A percentile compares a stretch with the other conserved stretches of the same genome.
phyloP scores from a whole-genome alignment of 768 basidiomycete species.

The Mycena rosella region DNA sequence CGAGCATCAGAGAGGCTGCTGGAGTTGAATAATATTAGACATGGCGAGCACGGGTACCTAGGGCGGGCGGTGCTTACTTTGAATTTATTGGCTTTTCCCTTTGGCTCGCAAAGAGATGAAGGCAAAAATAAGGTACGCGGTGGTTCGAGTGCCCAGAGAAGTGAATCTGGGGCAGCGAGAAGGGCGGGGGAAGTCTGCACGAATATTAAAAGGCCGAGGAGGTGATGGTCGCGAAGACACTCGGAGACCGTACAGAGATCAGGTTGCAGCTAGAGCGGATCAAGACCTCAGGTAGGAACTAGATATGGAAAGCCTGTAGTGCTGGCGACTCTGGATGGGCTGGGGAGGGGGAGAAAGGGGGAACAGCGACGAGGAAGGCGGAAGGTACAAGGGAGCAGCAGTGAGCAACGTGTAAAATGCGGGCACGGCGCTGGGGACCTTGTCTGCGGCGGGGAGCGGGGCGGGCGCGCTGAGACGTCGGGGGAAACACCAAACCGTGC shows the following conservation, averaged over 20 bases:
- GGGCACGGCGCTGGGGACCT: neutral
- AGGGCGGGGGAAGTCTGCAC: slow-evolving; percentile 1
- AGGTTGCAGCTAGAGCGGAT: slow-evolving; percentile 17
- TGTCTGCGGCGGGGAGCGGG: slow-evolving; percentile 1
- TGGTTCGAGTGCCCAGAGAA: slow-evolving; percentile 14
- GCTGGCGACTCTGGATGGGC: slow-evolving; percentile 13
- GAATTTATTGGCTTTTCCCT: slow-evolving; percentile 22
- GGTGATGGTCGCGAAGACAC: slow-evolving; percentile 20
- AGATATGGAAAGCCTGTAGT: slow-evolving; percentile 4
- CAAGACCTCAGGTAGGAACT: slow-evolving; percentile 10
- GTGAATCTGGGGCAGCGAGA: slow-evolving; percentile 26
- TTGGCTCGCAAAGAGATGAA: slow-evolving; percentile 33
- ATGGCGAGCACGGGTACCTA: neutral
- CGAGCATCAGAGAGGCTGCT: slow-evolving; percentile 53
- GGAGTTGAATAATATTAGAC: neutral
- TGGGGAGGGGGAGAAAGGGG: slow-evolving; percentile 5
- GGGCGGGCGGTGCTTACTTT: slow-evolving; percentile 19
- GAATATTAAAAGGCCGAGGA: slow-evolving; percentile 14
- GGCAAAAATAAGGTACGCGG: slow-evolving; percentile 14
- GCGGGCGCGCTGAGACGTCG: neutral
- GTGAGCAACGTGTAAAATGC: neutral
- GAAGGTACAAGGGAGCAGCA: neutral
- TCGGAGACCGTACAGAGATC: slow-evolving; percentile 20
- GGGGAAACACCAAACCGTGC: neutral
- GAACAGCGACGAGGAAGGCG: neutral